Conservation (phyloP, 257 asterid genomes). For the Nicotiana undulata region DNA sequence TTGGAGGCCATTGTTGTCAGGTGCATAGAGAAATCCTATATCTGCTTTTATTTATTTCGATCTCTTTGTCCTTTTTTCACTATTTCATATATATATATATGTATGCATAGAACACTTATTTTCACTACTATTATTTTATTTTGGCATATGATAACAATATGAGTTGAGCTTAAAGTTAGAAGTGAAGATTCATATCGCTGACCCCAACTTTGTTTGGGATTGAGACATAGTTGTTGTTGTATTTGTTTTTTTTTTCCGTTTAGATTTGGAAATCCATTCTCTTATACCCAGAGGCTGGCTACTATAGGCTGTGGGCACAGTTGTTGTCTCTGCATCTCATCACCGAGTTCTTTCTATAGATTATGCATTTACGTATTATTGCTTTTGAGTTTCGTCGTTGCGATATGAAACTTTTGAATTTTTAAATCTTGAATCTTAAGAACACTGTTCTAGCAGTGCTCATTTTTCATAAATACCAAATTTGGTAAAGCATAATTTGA, state of each 20-base stretch:
- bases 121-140: too few relatives aligned
- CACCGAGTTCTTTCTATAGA: background rate
- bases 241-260: background rate
- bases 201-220: too few relatives aligned
- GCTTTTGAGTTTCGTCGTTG: background rate
- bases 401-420: background rate
- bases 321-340: background rate
- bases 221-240: too few relatives aligned
- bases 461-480: background rate
- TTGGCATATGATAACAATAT: too few relatives aligned
- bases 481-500: background rate
- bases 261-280: background rate
- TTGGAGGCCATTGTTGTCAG: slow-evolving; percentile 95
- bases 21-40: slow-evolving; percentile 16
- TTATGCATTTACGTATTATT: background rate
- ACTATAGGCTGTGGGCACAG: background rate
- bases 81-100: too few relatives aligned
- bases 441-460: background rate
- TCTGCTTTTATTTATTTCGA: background rate
- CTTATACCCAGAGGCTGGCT: background rate
- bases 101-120: too few relatives aligned
- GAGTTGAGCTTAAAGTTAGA: too few relatives aligned
- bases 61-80: background rate
- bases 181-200: too few relatives aligned
- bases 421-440: background rate